phyloP scores from a whole-genome alignment of 371 early-diverging fungal genomes.

The Vittaforma corneae region DNA sequence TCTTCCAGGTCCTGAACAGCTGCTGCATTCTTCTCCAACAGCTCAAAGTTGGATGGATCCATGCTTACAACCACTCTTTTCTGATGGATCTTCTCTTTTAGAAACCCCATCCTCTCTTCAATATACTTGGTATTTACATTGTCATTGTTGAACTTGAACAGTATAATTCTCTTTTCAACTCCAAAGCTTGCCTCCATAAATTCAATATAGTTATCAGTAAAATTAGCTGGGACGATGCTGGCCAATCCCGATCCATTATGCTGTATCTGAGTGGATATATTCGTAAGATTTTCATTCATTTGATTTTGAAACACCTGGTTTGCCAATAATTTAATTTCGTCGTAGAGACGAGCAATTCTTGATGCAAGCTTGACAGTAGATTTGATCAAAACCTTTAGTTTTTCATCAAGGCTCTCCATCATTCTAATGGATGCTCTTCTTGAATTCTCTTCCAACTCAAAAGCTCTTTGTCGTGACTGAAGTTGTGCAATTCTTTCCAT shows the following conservation, averaged over 20 bases:
- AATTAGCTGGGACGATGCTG: background rate
- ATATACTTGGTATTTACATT: background rate
- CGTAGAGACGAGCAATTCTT: slow-evolving; percentile 6
- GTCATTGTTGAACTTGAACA: too few relatives aligned
- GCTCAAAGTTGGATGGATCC: slow-evolving; percentile 58
- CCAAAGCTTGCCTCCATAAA: slow-evolving; percentile 3
- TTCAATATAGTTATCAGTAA: background rate
- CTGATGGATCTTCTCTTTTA: slow-evolving; percentile 1
- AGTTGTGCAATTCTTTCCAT: slow-evolving; percentile 36
- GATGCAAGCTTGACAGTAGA: slow-evolving; percentile 18
- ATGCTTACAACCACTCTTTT: slow-evolving; percentile 25
- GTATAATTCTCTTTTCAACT: background rate
- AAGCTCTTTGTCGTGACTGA: slow-evolving; percentile 29
- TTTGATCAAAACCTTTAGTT: slow-evolving; percentile 32
- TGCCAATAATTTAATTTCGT: too few relatives aligned
- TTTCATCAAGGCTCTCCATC: slow-evolving; percentile 39
- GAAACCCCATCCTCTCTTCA: background rate
- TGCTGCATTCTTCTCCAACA: slow-evolving; percentile 57
- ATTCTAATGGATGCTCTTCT: slow-evolving; percentile 25
- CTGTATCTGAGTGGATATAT: background rate
- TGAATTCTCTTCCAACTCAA: slow-evolving; percentile 54
- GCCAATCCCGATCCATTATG: background rate
- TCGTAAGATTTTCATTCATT: slow-evolving; percentile 62
- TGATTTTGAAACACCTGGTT: too few relatives aligned
- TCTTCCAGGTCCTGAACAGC: slow-evolving; percentile 46